Conservation (phyloP, 73 alveolate genomes). For the Tetrahymena borealis region DNA sequence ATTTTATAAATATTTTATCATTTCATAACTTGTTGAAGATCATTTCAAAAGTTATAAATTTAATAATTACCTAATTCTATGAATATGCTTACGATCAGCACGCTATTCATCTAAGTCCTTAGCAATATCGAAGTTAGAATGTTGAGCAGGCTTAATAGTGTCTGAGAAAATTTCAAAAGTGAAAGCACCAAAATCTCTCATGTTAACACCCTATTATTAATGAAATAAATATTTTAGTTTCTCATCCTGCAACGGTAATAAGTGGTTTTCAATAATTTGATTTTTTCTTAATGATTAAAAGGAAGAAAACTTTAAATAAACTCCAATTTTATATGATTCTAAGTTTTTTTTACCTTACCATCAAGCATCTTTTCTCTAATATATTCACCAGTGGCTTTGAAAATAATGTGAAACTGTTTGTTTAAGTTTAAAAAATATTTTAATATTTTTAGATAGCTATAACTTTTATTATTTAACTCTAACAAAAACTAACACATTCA, state of each 20-base stretch:
- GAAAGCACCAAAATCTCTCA: constrained; percentile 40
- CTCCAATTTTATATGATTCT: not conserved
- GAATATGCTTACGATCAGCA: constrained; percentile 40
- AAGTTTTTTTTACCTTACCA: constrained; percentile 16
- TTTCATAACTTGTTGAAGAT: too few relatives aligned
- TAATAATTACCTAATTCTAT: constrained; percentile 23
- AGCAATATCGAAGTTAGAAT: constrained; percentile 27
- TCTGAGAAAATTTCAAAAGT: constrained; percentile 34
- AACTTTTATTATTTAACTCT: too few relatives aligned
- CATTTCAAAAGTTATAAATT: not conserved
- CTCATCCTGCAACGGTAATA: not conserved
- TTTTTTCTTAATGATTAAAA: not conserved
- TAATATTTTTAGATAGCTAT: not conserved
- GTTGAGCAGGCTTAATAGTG: constrained; percentile 18
- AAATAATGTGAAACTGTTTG: constrained; percentile 29
- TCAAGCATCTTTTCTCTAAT: constrained; percentile 37
- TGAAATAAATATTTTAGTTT: not conserved
- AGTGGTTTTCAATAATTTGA: not conserved
- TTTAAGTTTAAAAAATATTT: not conserved
- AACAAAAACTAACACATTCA: too few relatives aligned
- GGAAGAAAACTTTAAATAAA: too few relatives aligned
- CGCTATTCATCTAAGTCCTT: constrained; percentile 31
- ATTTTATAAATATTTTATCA: not conserved
- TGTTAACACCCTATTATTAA: constrained; percentile 20
- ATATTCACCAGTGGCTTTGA: constrained; percentile 44